phyloP scores from a whole-genome alignment of 192 early-diverging fungal genomes.

The Phlyctochytrium planicorne region DNA sequence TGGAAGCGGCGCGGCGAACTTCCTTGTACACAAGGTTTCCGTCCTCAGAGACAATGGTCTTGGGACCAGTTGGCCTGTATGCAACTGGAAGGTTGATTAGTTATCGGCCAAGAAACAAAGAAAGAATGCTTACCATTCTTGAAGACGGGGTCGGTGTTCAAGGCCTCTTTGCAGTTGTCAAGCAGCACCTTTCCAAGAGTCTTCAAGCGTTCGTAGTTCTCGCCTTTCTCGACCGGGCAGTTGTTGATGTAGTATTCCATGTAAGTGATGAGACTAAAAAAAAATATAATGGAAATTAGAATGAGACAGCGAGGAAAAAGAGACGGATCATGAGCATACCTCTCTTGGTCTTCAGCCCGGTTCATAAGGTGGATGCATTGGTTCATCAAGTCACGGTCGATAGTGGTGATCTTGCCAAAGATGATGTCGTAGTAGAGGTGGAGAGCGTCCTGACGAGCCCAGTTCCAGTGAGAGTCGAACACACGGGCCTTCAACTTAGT shows the following conservation, averaged over 20 bases:
- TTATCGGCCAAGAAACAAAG: slow-evolving; percentile 1
- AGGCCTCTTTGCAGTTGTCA: slow-evolving; percentile 87
- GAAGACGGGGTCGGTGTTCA: slow-evolving; percentile 77
- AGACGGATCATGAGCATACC: background rate
- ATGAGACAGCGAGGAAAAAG: too few relatives aligned
- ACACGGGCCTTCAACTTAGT: slow-evolving; percentile 79
- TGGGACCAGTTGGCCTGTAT: slow-evolving; percentile 79
- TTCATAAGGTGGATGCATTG: slow-evolving; percentile 91
- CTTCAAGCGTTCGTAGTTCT: slow-evolving; percentile 81
- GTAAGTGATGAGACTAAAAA: slow-evolving; percentile 65
- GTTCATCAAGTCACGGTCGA: slow-evolving; percentile 91
- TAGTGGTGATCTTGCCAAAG: slow-evolving; percentile 80
- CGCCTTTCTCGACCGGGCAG: slow-evolving; percentile 71
- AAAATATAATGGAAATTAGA: too few relatives aligned
- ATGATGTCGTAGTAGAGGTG: slow-evolving; percentile 90
- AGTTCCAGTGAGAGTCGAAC: slow-evolving; percentile 98
- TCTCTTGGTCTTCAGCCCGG: slow-evolving; percentile 65
- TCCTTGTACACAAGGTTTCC: slow-evolving; percentile 86
- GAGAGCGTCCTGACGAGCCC: slow-evolving; percentile 86
- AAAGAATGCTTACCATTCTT: slow-evolving; percentile 69
- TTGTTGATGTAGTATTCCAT: slow-evolving; percentile 87
- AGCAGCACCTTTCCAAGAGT: slow-evolving; percentile 77
- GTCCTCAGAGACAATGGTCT: slow-evolving; percentile 72
- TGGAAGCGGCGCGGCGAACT: slow-evolving; percentile 79
- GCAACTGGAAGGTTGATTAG: slow-evolving; percentile 49